Evolutionary conservation across 129 eudicot species (phyloP).

Genomic region (Arctium lappa): DNA sequence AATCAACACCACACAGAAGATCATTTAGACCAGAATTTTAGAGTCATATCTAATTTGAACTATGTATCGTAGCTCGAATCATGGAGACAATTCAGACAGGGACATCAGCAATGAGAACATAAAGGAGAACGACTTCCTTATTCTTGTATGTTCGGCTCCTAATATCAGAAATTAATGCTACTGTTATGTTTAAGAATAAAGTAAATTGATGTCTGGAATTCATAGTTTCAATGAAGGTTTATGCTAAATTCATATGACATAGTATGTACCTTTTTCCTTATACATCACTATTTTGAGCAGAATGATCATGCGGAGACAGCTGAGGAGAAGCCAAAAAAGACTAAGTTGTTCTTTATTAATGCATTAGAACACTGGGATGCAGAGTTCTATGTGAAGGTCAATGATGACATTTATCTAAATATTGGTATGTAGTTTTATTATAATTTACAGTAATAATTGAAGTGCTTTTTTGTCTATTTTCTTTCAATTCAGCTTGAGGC

Average conservation of each 20-base stretch:
- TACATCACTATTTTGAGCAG: conserved; percentile 31
- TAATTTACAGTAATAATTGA: background rate
- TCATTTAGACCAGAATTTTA: background rate
- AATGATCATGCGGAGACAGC: conserved; percentile 63
- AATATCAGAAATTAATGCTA: background rate
- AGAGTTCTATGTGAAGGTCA: conserved; percentile 80
- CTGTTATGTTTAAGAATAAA: background rate
- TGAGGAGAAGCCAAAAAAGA: conserved; percentile 54
- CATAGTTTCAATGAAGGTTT: background rate
- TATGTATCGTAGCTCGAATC: conserved; percentile 50
- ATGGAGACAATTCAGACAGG: conserved; percentile 57
- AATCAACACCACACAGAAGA: background rate
- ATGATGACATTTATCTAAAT: conserved; percentile 78
- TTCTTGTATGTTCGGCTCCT: conserved; percentile 62
- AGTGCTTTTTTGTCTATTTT: background rate
- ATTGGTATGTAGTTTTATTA: conserved; percentile 47
- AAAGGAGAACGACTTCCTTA: conserved; percentile 63
- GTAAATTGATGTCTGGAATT: background rate
- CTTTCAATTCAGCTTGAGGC: background rate
- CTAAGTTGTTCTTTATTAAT: conserved; percentile 51
- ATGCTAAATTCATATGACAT: background rate
- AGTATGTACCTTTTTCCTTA: background rate
- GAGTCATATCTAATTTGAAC: conserved; percentile 18
- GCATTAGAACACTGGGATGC: conserved; percentile 88
- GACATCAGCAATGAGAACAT: conserved; percentile 59